Base-by-base conservation (phyloP, 768 basidiomycete genomes). In the Tylopilus plumbeoviolaceoides region DNA sequence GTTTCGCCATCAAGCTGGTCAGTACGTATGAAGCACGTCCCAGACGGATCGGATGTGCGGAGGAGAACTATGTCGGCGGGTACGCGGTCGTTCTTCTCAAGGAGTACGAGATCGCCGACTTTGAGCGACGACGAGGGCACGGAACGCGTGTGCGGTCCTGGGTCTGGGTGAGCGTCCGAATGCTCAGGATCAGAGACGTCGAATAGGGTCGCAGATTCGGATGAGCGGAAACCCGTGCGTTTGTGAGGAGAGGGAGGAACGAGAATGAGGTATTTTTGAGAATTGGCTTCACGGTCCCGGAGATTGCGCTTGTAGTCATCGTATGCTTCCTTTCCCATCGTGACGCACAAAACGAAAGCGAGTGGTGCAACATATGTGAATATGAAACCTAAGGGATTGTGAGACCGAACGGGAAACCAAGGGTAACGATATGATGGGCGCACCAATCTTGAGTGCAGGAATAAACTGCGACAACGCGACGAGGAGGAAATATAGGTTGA, bases 1-100 rank as follows among this genome's bases (percentile, higher is more conserved):
- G 97, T 99, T 72, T 99, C 97, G 40, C 97, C 97, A 58, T 99
- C 97, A 27, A 99, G 78, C 65, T 98, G 97, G 70, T 99, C 97
- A 2, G 95, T 99, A 10, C 97, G 81, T 56, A 99, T 91, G 70
- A 98, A 99, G 68, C 95, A 98, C 2, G 94, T 94, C 3, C 97
- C 97, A 23, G 87, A 86, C 4, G 82, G 72, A 62, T 99, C 95
- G 4, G 85, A 87, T 0, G 97, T 98, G 40, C 85, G 82, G 10
- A 99, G 76, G 10, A 99, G 77, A 10, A 98, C 63, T 80, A 98
- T 78, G 65, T 99, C 97, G 4, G 97, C 91, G 0, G 97, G 97
- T 1, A 99, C 92, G 25, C 97, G 81, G 64, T 98, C 91, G 64
- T 99, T 97, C 80, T 99, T 98, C 73, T 98, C 94, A 36, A 99